Conservation (phyloP, 768 basidiomycete genomes). For the Naematelia aurantialba region DNA sequence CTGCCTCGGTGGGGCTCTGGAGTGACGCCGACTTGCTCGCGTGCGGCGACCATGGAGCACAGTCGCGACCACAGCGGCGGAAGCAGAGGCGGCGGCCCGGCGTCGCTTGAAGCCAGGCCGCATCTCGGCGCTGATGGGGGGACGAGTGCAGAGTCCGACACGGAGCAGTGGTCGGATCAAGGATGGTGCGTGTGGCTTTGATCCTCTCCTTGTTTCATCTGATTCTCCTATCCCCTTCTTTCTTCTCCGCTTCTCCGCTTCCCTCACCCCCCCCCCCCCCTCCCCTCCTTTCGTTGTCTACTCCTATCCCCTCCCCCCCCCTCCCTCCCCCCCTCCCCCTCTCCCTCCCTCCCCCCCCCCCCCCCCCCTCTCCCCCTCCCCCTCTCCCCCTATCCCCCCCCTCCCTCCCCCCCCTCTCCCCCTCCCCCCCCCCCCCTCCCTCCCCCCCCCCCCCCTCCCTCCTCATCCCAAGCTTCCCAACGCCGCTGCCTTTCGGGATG, state of each 20-base stretch:
- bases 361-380: not conserved
- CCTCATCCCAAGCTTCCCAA: not conserved
- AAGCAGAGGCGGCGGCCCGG: not conserved
- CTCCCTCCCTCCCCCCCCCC: not conserved
- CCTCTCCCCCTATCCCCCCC: no score
- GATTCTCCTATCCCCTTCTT: not conserved
- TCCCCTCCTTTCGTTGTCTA: not conserved
- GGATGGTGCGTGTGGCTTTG: conserved; percentile 46
- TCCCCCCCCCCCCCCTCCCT: not conserved
- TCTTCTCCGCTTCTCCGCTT: no score
- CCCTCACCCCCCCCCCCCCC: not conserved
- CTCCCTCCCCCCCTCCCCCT: not conserved
- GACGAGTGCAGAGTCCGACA: conserved; percentile 29
- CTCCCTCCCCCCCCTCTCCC: not conserved
- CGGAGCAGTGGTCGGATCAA: conserved; percentile 36
- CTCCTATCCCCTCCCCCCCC: not conserved
- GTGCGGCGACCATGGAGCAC: no score
- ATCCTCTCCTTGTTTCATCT: no score
- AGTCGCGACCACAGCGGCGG: no score
- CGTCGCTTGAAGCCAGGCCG: not conserved
- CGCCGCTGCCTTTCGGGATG: not conserved
- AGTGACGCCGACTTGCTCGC: no score
- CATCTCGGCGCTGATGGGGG: conserved; percentile 11
- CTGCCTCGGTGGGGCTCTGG: no score
- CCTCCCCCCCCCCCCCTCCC: not conserved